Evolutionary conservation across 768 basidiomycete genomes (phyloP), one percentile per base, ranked within the genome.

Genomic region (Lactifluus rugatus): DNA sequence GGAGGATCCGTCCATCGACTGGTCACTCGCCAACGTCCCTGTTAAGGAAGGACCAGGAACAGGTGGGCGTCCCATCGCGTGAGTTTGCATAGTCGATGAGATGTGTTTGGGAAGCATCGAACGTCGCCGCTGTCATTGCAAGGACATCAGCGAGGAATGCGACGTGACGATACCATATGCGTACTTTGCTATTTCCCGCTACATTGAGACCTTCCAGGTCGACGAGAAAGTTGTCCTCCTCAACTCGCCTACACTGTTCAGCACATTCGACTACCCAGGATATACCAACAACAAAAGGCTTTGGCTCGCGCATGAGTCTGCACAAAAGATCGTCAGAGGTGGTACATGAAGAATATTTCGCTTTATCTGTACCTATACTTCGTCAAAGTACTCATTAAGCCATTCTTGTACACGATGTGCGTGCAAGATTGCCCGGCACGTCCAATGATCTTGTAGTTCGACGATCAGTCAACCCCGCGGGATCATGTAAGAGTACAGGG

Each of bases 241-340:
- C 87, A 3, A 87, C 80, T 46, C 71, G 78, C 39, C 69, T 69
- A 46, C 78, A 76, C 61, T 83, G 80, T 65, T 93, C 90, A 2
- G 79, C 85, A 63, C 90, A 94, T 66, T 89, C 84, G 2, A 93
- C 87, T 5, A 94, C 87, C 92, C 92, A 93, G 17, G 82, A 85
- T 63, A 93, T 89, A 8, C 89, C 87, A 16, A 95, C 86, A 16
- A 91, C 83, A 25, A 73, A 63, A 0, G 92, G 92, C 66, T 84
- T 78, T 66, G 69, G 87, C 41, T 89, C 84, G 46, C 81, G 74
- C 23, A 89, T 72, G 48, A 82, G 67, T 52, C 87, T 88, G 34
- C 10, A 41, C 41, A 14, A 37, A 31, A 28, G 25, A 44, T 23
- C 7, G 9, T 56, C 16, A 50, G 42, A 16, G 26, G 11, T 53